A percentile compares a stretch with the other conserved stretches of the same genome.
phyloP scores from a whole-genome alignment of 2,329 filamentous ascomycete genomes.

The Ascochyta fabae region DNA sequence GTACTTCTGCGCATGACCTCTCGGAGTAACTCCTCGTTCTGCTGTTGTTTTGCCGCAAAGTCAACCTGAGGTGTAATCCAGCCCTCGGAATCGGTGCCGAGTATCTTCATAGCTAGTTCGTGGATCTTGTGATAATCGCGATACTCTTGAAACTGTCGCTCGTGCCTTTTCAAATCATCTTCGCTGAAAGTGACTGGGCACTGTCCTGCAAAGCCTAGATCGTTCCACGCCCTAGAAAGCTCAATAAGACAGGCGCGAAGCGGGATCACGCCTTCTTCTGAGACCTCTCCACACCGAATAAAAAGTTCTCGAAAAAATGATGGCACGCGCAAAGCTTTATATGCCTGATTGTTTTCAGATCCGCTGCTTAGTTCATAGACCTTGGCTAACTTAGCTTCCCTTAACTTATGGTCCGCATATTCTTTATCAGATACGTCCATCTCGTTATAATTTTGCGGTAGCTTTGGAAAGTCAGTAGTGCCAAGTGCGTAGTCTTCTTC shows the following conservation, averaged over 20 bases:
- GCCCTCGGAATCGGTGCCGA: slow-evolving; percentile 46
- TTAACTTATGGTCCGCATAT: slow-evolving; percentile 3
- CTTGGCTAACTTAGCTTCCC: slow-evolving; percentile 32
- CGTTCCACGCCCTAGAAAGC: slow-evolving; percentile 36
- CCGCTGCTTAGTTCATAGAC: slow-evolving; percentile 38
- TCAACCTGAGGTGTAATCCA: slow-evolving; percentile 46
- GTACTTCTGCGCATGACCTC: slow-evolving; percentile 19
- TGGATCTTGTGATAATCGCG: slow-evolving; percentile 35
- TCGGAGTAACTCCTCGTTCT: slow-evolving; percentile 35
- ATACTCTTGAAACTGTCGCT: slow-evolving; percentile 43
- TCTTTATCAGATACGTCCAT: slow-evolving; percentile 18
- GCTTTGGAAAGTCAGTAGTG: slow-evolving; percentile 3
- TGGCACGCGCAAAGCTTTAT: slow-evolving; percentile 35
- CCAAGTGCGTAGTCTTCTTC: slow-evolving; percentile 23
- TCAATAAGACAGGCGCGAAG: slow-evolving; percentile 45
- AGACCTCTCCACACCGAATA: slow-evolving; percentile 31
- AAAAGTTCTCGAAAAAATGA: slow-evolving; percentile 44
- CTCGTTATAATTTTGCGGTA: slow-evolving; percentile 18
- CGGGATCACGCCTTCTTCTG: slow-evolving; percentile 42
- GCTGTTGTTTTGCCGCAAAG: slow-evolving; percentile 21
- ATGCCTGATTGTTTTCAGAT: slow-evolving; percentile 29
- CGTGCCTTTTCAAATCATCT: slow-evolving; percentile 36
- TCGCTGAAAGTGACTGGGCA: slow-evolving; percentile 40
- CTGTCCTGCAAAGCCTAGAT: slow-evolving; percentile 26
- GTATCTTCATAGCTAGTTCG: slow-evolving; percentile 34